Base-by-base conservation (phyloP, 345 rosid genomes). In the Capsella bursapastoris region DNA sequence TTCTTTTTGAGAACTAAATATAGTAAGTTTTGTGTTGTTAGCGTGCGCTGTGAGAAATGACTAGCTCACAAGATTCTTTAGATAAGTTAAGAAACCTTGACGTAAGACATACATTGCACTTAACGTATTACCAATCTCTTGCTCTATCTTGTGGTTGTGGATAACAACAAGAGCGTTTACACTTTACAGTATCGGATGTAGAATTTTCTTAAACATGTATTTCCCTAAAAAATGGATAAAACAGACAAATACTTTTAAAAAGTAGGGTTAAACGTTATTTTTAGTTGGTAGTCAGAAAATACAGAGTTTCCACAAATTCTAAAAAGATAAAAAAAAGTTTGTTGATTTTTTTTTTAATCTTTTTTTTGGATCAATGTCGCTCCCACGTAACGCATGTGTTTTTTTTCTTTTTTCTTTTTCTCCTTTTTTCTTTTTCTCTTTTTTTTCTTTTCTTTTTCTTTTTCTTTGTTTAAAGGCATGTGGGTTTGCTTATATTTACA, bases 121-220 rank as follows among this genome's bases (percentile, higher is more conserved):
- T 72, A 72, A 41, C 81, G 81, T 78, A 63, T 55, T 56, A 47
- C 70, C 75, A 76, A 76, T 57, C 80, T 55, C 71, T 78, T 67
- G 64, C 31, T 35, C 49, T 52, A 32, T 58, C 75, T 59, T 78
- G 73, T 35, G 67, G 72, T 59, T 78, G 73, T 35, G 67, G 72
- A 25, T 72, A 72, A 40, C 67, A 66, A 28, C 66, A 66, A 67
- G 9, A 57, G 43, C 51, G 12, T 64, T 18, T 45, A 45, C n/a
- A 34, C 8, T 64, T 18, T 45, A 45, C n/a, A 34, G 11, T 56
- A 64, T 47, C 66, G 32, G 12, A 38, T 48, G 52, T 37, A 22
- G 15, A 25, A 1, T 50, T 38, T 58, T 43, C 10, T 32, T 32
- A 18, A 63, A 64, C 64, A 45, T 43, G 25, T 44, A 25, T 34